Conservation (phyloP, 305 asterid genomes). For the Solanum hybrid region DNA sequence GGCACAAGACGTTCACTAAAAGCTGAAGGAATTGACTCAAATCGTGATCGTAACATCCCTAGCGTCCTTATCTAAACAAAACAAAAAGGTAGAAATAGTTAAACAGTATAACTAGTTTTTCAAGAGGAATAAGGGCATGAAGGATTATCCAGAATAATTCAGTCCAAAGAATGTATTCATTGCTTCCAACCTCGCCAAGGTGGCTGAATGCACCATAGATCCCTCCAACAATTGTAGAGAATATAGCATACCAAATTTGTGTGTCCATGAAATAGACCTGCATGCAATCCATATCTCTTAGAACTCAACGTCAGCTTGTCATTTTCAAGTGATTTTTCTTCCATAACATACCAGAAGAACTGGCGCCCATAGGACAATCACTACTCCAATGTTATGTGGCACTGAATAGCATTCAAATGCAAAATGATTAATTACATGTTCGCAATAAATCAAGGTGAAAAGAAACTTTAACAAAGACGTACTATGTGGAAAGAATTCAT, state of each 20-base stretch:
- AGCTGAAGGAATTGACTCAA: constrained; percentile 85
- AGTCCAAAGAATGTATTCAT: neutral
- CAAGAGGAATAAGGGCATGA: neutral
- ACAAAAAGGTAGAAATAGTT: constrained; percentile 1
- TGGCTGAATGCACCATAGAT: constrained; percentile 98
- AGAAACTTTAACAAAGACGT: constrained; percentile 13
- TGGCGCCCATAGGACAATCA: constrained; percentile 92
- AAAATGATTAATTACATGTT: constrained; percentile 17
- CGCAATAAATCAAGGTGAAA: constrained; percentile 3
- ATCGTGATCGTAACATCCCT: constrained; percentile 95
- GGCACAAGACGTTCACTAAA: constrained; percentile 88
- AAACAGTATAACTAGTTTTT: constrained; percentile 6
- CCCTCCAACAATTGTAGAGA: constrained; percentile 82
- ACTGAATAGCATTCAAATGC: constrained; percentile 43
- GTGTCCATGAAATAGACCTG: constrained; percentile 97
- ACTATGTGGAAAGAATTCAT: constrained; percentile 92
- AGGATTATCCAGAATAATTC: neutral
- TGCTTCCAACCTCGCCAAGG: constrained; percentile 75
- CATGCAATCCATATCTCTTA: constrained; percentile 15
- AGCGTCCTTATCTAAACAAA: constrained; percentile 77
- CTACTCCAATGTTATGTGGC: constrained; percentile 71
- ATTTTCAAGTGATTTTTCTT: neutral
- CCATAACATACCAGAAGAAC: constrained; percentile 60
- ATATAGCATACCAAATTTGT: constrained; percentile 98
- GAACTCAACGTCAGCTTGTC: constrained; percentile 11